Evolutionary conservation across 2,329 filamentous ascomycete genomes (phyloP).

Genomic region (Colletotrichum sp.): DNA sequence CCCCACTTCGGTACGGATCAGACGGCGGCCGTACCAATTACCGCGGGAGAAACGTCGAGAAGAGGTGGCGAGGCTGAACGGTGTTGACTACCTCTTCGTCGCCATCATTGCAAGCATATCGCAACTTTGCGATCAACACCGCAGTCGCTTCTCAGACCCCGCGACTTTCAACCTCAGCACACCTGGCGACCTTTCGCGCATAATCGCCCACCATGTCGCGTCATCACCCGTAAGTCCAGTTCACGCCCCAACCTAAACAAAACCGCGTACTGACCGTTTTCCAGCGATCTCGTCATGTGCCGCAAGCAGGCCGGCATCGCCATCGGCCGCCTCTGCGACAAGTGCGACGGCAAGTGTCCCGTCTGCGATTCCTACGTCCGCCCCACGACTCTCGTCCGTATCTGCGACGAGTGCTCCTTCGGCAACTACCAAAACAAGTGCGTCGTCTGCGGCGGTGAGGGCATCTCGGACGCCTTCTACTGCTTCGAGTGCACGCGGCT

Average conservation of each 20-base stretch:
- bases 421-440: slow-evolving; percentile 99
- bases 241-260: slow-evolving; percentile 11
- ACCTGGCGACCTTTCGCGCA: not conserved
- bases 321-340: slow-evolving; percentile 98
- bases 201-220: slow-evolving; percentile 72
- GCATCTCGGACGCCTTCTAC: slow-evolving; percentile 98
- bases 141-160: not conserved
- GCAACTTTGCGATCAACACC: not conserved
- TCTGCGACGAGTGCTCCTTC: slow-evolving; percentile 99
- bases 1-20: not conserved
- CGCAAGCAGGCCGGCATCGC: slow-evolving; percentile 97
- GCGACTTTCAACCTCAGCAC: not conserved
- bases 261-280: slow-evolving; percentile 28
- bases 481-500: slow-evolving; percentile 98
- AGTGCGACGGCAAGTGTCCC: slow-evolving; percentile 99
- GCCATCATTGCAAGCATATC: not conserved
- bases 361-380: slow-evolving; percentile 99
- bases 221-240: slow-evolving; percentile 79
- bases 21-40: slow-evolving; percentile 10
- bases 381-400: slow-evolving; percentile 94
- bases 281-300: slow-evolving; percentile 97
- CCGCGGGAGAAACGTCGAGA: slow-evolving; percentile 9
- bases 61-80: slow-evolving; percentile 50
- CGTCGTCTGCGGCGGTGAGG: slow-evolving; percentile 97
- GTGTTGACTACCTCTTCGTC: slow-evolving; percentile 24